Percentiles rank a stretch among this genome's conserved stretches.
Evolutionary conservation across 1,139 yeast species (phyloP).

Genomic region (Casaregolazyma suthepensis): DNA sequence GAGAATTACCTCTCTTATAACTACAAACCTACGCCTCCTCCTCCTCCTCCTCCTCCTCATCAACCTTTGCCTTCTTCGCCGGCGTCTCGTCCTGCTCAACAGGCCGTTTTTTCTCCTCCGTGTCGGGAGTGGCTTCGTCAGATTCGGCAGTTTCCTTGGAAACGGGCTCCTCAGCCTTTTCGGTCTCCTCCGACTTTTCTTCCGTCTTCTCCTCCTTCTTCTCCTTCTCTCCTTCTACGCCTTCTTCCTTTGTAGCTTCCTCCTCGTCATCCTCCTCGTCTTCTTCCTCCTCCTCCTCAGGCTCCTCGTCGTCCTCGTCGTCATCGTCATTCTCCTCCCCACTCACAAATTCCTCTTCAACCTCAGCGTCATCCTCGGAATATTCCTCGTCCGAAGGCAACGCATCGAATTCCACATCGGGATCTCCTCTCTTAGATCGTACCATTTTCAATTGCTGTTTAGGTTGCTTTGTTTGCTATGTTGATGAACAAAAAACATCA

Average conservation of each 20-base stretch:
- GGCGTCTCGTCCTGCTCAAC: constrained; percentile 7
- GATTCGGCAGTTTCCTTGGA: constrained; percentile 2
- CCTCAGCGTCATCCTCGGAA: constrained; percentile 16
- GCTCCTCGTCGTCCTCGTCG: constrained; percentile 10
- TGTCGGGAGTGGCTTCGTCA: constrained; percentile 5
- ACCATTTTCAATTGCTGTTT: constrained; percentile 8
- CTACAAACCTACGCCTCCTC: no score
- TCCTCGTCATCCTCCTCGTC: constrained; percentile 13
- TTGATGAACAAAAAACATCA: background rate
- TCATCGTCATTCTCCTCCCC: constrained; percentile 14
- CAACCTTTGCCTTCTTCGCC: constrained; percentile 8
- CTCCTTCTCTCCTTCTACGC: constrained; percentile 7
- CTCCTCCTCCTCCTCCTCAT: constrained; percentile 6
- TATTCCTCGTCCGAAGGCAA: constrained; percentile 18
- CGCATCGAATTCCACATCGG: constrained; percentile 18
- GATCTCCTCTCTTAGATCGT: constrained; percentile 19
- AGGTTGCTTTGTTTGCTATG: background rate
- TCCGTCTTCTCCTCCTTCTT: constrained; percentile 1
- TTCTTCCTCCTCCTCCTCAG: constrained; percentile 8
- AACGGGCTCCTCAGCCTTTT: background rate
- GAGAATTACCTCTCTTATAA: no score
- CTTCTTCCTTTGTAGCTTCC: constrained; percentile 7
- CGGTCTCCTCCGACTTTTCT: constrained; percentile 6
- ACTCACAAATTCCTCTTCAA: constrained; percentile 14
- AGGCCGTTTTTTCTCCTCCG: constrained; percentile 2